Percentiles rank a stretch among this genome's conserved stretches.
These are phyloP conservation scores for Xylaria longipes DNA, from an alignment of 495 filamentous ascomycete genomes.

Conservation along the genomic window DNA sequence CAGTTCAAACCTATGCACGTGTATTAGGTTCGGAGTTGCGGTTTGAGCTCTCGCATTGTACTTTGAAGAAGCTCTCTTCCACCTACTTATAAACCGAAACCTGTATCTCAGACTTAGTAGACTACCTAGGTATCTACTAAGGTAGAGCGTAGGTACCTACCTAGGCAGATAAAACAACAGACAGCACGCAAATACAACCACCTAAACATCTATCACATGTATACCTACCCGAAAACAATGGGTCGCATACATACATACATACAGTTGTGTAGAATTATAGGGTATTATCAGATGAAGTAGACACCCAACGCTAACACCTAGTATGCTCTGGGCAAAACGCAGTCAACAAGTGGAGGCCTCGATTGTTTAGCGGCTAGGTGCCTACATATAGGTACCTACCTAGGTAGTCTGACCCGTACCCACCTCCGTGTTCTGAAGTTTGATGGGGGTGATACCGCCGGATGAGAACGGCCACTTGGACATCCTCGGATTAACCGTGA, in stretches of 20 bases:
- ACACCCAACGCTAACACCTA: conserved; percentile 8
- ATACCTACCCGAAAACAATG: neutral
- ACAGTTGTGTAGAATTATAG: neutral
- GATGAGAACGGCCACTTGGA: neutral
- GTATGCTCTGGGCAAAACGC: conserved; percentile 4
- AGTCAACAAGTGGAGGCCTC: conserved; percentile 2
- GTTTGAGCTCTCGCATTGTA: neutral
- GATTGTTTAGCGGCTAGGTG: conserved; percentile 10
- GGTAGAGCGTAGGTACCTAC: neutral
- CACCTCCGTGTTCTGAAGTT: neutral
- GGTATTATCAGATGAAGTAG: conserved; percentile 9
- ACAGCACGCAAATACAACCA: neutral
- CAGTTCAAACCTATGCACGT: neutral
- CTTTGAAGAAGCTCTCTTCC: neutral
- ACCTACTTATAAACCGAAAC: neutral
- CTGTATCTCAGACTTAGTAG: neutral
- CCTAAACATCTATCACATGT: neutral
- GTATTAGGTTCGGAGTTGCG: neutral
- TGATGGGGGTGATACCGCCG: neutral
- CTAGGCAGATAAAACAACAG: neutral
- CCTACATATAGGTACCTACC: neutral
- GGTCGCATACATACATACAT: neutral
- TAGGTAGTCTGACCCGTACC: neutral
- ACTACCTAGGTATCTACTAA: neutral
- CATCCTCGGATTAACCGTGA: neutral